phyloP scores from a whole-genome alignment of 768 basidiomycete species.

The Pholiota conissans region DNA sequence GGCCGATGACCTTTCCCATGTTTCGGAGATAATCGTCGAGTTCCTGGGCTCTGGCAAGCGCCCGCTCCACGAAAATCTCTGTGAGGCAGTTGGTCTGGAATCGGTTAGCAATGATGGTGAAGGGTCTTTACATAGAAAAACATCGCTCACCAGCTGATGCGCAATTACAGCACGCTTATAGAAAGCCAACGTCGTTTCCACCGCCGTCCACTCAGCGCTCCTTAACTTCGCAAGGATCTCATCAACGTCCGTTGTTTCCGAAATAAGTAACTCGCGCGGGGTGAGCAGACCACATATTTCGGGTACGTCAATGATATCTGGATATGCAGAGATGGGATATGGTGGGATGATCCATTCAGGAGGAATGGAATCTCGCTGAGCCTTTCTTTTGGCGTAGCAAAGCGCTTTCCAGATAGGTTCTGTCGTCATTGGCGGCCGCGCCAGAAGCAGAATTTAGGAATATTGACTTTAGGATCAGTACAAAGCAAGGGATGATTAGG shows the following conservation, averaged over 20 bases:
- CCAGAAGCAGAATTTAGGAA: too few relatives aligned
- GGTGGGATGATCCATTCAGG: slow-evolving; percentile 60
- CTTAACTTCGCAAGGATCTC: slow-evolving; percentile 54
- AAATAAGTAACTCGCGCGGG: slow-evolving; percentile 47
- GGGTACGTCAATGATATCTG: slow-evolving; percentile 57
- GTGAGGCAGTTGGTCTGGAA: slow-evolving; percentile 77
- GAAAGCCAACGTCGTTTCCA: slow-evolving; percentile 71
- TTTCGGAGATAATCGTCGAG: slow-evolving; percentile 61
- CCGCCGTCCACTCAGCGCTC: slow-evolving; percentile 53
- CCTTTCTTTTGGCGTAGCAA: slow-evolving; percentile 49
- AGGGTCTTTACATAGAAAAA: neutral
- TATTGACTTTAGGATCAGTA: too few relatives aligned
- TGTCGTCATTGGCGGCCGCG: too few relatives aligned
- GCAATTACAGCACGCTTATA: slow-evolving; percentile 78
- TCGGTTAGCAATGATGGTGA: neutral
- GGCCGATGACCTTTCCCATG: slow-evolving; percentile 68
- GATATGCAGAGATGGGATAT: slow-evolving; percentile 29
- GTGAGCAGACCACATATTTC: slow-evolving; percentile 57
- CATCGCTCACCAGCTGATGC: slow-evolving; percentile 69
- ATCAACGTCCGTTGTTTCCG: slow-evolving; percentile 38
- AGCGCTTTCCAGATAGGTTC: slow-evolving; percentile 48
- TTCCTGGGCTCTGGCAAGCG: slow-evolving; percentile 58
- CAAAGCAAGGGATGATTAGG: too few relatives aligned
- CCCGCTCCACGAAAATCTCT: slow-evolving; percentile 81
- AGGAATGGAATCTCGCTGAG: slow-evolving; percentile 59